Base-by-base conservation (phyloP, 768 basidiomycete species). In the Phlebiopsis flavidoalba region DNA sequence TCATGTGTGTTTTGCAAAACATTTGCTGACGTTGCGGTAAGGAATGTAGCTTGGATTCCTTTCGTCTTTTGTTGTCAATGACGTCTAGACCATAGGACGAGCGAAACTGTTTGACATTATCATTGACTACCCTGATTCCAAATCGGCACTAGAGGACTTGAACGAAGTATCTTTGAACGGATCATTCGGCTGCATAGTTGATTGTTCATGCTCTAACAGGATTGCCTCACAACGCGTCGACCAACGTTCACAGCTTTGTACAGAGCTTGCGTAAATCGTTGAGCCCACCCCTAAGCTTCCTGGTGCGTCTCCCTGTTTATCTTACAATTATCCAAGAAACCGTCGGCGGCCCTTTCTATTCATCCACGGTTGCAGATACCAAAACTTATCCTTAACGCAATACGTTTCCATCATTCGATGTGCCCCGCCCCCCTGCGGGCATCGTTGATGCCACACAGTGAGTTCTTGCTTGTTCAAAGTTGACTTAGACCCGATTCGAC, bases 321-420 rank as follows among this genome's bases (percentile, higher is more conserved):
- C 31, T 43, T 57, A 14, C 11, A 6, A 33, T 26, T 10, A 43
- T 48, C 12, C 33, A 69, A 97, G 93, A 10, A 94, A 93, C 67
- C 83, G 82, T 59, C 88, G 87, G 69, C 89, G 97, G 5, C 81
- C n/a, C n/a, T n/a, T 99, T 0, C 84, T 99, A 6, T n/a, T n/a
- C 95, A 98, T 69, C 97, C 96, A n/a, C 1, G 97, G 96, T n/a
- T 2, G 93, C 95, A 5, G 95, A 95, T 64, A 99, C 97, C 0
- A 91, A n/a, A 89, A 68, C 84, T 91, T 62, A 94, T 99, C 60
- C 76, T 98, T 12, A 76, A n/a, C 84, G 0, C 89, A 91, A 78
- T 99, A 99, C 72, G 91, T 98, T 10, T 85, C 88, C 1, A 94
- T 92, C 0, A 98, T 99, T 69, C 88, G 89, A 63, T 94, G 91